Conservation (phyloP, 2,329 filamentous ascomycete genomes). For the Penicillium nordicum region DNA sequence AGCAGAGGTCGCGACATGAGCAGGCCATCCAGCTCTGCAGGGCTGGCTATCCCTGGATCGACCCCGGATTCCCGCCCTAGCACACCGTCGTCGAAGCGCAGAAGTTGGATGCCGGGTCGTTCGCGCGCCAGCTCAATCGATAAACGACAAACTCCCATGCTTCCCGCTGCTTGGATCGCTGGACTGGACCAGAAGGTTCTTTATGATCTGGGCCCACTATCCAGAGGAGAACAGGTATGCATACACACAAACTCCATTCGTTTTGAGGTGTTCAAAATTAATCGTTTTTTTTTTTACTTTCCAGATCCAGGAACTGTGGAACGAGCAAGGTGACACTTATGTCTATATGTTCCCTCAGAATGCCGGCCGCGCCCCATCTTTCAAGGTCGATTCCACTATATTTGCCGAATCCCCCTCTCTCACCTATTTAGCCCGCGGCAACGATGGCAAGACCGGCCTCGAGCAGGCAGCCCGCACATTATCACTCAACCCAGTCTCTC, state of each 20-base stretch:
- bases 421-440: conserved; percentile 54
- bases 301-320: conserved; percentile 59
- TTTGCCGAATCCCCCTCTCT: conserved; percentile 57
- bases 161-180: conserved; percentile 55
- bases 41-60: conserved; percentile 33
- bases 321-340: conserved; percentile 59
- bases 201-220: conserved; percentile 53
- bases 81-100: conserved; percentile 39
- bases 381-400: conserved; percentile 58
- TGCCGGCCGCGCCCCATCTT: conserved; percentile 56
- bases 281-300: not conserved
- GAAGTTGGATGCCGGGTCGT: conserved; percentile 46
- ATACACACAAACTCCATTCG: not conserved
- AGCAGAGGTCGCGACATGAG: conserved; percentile 39
- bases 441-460: conserved; percentile 43
- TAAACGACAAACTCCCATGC: conserved; percentile 30
- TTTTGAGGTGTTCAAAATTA: not conserved
- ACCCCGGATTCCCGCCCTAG: conserved; percentile 34
- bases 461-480: conserved; percentile 31
- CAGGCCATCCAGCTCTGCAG: conserved; percentile 34
- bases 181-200: conserved; percentile 55
- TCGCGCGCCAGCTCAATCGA: conserved; percentile 34
- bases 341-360: conserved; percentile 61
- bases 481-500: conserved; percentile 32
- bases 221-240: conserved; percentile 52